Percentiles rank a stretch among this genome's conserved stretches.
Evolutionary conservation across 805 yeast species (phyloP).

Genomic region (Wickerhamiella kazuoi): DNA sequence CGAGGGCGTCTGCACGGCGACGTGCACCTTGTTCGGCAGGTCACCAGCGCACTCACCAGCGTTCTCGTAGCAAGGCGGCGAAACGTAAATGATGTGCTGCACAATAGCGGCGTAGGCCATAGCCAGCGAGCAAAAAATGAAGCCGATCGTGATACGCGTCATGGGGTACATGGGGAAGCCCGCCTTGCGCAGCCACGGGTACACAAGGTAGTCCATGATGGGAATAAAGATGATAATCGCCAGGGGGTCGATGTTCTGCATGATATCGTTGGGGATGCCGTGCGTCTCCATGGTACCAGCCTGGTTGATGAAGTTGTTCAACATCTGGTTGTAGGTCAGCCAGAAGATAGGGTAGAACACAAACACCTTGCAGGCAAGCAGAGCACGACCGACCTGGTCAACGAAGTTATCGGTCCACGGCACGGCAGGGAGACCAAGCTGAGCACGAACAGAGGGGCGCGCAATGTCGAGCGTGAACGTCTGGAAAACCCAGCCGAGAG

Average conservation of each 20-base stretch:
- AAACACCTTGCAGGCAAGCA: constrained; percentile 58
- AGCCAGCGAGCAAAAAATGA: constrained; percentile 42
- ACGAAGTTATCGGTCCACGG: constrained; percentile 56
- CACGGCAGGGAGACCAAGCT: constrained; percentile 23
- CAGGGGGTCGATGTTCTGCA: constrained; percentile 59
- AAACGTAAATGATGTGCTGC: constrained; percentile 47
- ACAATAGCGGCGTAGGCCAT: constrained; percentile 65
- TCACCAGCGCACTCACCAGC: constrained; percentile 13
- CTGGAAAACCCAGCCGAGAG: constrained; percentile 2
- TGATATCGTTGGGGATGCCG: constrained; percentile 64
- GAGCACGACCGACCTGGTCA: constrained; percentile 49
- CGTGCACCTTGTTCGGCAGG: constrained; percentile 38
- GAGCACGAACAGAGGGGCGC: constrained; percentile 38
- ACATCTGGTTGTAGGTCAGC: constrained; percentile 59
- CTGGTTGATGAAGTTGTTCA: constrained; percentile 53
- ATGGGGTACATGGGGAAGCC: constrained; percentile 48
- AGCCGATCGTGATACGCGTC: constrained; percentile 54
- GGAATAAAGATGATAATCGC: constrained; percentile 67
- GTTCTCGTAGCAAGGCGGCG: constrained; percentile 56
- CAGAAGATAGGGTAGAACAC: constrained; percentile 55
- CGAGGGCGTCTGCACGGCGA: constrained; percentile 57
- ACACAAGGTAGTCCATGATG: constrained; percentile 41
- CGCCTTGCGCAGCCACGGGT: constrained; percentile 32
- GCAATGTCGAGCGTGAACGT: constrained; percentile 30
- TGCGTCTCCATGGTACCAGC: constrained; percentile 60